phyloP scores from a whole-genome alignment of 2,329 filamentous ascomycete species.

The Sporothrix sp. region DNA sequence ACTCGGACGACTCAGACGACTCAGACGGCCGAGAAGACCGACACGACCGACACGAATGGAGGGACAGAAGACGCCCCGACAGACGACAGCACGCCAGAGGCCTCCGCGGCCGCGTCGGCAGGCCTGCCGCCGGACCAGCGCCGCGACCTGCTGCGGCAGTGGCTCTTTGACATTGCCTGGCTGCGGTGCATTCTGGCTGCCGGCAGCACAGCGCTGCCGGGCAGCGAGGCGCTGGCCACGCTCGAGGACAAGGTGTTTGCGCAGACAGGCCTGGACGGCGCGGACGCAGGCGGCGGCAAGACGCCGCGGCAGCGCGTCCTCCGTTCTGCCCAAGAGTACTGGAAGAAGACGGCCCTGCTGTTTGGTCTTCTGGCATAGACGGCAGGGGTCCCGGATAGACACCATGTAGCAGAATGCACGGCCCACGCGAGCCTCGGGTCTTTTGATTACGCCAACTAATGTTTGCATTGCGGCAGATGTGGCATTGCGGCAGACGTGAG shows the following conservation, averaged over 20 bases:
- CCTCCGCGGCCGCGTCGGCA: slow-evolving; percentile 9
- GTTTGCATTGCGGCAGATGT: no score
- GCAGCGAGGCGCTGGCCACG: slow-evolving; percentile 26
- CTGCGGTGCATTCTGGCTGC: slow-evolving; percentile 36
- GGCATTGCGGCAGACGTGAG: no score
- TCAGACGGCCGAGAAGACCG: slow-evolving; percentile 8
- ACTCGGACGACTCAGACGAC: slow-evolving; percentile 13
- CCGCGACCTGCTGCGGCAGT: slow-evolving; percentile 46
- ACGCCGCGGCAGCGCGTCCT: slow-evolving; percentile 42
- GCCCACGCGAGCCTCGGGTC: no score
- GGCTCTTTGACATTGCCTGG: slow-evolving; percentile 50
- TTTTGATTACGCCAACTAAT: no score
- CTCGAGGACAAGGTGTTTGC: slow-evolving; percentile 39
- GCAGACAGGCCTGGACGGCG: no score
- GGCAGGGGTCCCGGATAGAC: no score
- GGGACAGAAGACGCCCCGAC: slow-evolving; percentile 3
- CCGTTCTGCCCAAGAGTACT: slow-evolving; percentile 64
- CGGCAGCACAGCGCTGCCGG: slow-evolving; percentile 19
- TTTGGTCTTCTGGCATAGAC: slow-evolving; percentile 61
- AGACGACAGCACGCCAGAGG: no score
- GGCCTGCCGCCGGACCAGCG: slow-evolving; percentile 21
- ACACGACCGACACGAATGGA: slow-evolving; percentile 12
- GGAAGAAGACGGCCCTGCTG: slow-evolving; percentile 69
- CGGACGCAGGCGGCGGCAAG: slow-evolving; percentile 36
- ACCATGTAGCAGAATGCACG: no score